Evolutionary conservation across 768 basidiomycete genomes (phyloP).

Genomic region (Mycena kentingensis): DNA sequence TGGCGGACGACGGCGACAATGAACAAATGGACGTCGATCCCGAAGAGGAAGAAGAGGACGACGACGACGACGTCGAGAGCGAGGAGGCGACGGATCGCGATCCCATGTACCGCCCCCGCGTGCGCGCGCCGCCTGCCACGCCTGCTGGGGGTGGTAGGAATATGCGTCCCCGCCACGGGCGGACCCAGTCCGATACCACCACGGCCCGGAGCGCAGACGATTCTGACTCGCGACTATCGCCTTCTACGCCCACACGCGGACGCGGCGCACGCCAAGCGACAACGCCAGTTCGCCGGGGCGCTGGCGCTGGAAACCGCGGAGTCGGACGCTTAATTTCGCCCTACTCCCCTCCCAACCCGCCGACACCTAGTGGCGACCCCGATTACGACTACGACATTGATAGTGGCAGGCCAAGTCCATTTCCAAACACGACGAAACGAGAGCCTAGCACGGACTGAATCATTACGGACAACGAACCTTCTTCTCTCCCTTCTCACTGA

Average conservation of each 20-base stretch:
- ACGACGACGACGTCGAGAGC: background rate
- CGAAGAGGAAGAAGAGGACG: background rate
- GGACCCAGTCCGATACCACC: background rate
- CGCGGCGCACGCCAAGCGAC: background rate
- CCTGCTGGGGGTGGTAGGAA: background rate
- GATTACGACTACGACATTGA: background rate
- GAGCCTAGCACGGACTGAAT: background rate
- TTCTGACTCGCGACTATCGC: background rate
- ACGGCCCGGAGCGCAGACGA: background rate
- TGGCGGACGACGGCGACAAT: background rate
- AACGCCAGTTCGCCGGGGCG: background rate
- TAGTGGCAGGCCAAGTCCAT: background rate
- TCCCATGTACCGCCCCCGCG: background rate
- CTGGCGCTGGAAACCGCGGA: no score
- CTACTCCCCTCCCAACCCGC: background rate
- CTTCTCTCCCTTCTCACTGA: no score
- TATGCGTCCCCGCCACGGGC: background rate
- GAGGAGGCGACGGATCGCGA: slow-evolving; percentile 1
- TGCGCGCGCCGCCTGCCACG: background rate
- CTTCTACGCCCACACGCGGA: background rate
- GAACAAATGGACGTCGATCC: background rate
- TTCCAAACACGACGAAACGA: background rate
- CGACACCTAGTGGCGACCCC: background rate
- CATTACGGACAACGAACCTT: no score
- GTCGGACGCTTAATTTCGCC: background rate